Evolutionary conservation across 2,329 filamentous ascomycete genomes (phyloP).

Genomic region (Triangularia verruculosa): DNA sequence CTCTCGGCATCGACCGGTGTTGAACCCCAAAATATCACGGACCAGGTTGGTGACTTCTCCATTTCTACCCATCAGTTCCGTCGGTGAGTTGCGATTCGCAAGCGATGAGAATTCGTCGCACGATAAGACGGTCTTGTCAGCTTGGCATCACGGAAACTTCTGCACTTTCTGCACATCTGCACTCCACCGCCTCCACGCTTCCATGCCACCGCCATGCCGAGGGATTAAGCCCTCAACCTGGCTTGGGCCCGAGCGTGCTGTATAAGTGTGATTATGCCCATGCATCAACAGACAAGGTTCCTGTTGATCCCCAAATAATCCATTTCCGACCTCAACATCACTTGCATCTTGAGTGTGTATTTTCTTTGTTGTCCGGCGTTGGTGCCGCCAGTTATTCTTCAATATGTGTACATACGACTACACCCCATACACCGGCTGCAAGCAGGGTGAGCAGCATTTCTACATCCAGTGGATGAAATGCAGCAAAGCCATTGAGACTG

Average conservation of each 20-base stretch:
- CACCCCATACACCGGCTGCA: slow-evolving; percentile 27
- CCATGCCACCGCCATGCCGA: neutral
- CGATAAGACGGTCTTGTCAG: neutral
- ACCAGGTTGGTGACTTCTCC: neutral
- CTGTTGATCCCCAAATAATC: neutral
- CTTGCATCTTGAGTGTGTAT: neutral
- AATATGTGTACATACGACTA: slow-evolving; percentile 29
- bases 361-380: neutral
- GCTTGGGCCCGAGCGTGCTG: neutral
- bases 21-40: neutral
- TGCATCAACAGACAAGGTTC: neutral
- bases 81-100: neutral
- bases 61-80: neutral
- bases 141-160: neutral
- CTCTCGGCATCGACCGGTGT: slow-evolving; percentile 2
- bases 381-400: neutral
- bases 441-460: slow-evolving; percentile 24
- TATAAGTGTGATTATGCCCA: neutral
- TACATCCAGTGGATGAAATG: slow-evolving; percentile 30
- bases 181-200: neutral
- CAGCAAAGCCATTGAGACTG: slow-evolving; percentile 21
- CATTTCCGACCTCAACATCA: neutral
- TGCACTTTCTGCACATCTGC: neutral
- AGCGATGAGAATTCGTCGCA: neutral
- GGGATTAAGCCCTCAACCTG: neutral